These are phyloP conservation scores for Hordeum vulgare DNA, from an alignment of 176 grass and related monocot genomes.

Conservation along the genomic window DNA sequence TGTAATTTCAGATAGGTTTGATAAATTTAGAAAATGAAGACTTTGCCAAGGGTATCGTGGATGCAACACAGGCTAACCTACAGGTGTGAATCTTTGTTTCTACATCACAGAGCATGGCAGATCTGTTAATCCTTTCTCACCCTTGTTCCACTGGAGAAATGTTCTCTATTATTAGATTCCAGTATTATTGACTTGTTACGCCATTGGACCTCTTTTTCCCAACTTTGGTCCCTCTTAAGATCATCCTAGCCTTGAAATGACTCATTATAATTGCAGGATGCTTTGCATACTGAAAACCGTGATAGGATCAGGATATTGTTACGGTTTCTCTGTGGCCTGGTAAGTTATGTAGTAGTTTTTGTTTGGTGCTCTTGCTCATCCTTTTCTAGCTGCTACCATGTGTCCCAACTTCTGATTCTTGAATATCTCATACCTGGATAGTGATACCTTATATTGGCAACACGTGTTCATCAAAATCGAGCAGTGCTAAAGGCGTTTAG, in stretches of 20 bases:
- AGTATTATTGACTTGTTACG: background rate
- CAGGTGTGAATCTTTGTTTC: constrained; percentile 40
- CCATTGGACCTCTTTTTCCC: background rate
- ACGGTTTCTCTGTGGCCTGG: constrained; percentile 84
- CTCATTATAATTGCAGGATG: constrained; percentile 54
- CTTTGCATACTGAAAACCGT: constrained; percentile 68
- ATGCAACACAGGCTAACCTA: constrained; percentile 54
- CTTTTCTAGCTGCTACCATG: constrained; percentile 7
- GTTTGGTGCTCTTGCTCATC: constrained; percentile 18
- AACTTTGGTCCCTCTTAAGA: background rate
- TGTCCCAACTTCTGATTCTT: background rate
- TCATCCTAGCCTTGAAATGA: background rate
- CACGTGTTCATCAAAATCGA: background rate
- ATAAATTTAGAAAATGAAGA: constrained; percentile 98
- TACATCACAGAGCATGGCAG: background rate
- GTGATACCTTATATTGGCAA: constrained; percentile 12
- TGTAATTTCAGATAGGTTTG: constrained; percentile 63
- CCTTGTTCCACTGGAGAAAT: background rate
- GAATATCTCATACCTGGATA: background rate
- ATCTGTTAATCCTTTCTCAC: background rate
- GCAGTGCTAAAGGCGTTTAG: background rate
- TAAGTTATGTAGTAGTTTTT: constrained; percentile 32
- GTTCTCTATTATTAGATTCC: background rate
- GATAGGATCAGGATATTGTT: constrained; percentile 83
- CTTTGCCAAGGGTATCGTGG: constrained; percentile 67